These are phyloP conservation scores for Dioscorea dumetorum DNA, from an alignment of 106 monocot species.

Conservation along the genomic window DNA sequence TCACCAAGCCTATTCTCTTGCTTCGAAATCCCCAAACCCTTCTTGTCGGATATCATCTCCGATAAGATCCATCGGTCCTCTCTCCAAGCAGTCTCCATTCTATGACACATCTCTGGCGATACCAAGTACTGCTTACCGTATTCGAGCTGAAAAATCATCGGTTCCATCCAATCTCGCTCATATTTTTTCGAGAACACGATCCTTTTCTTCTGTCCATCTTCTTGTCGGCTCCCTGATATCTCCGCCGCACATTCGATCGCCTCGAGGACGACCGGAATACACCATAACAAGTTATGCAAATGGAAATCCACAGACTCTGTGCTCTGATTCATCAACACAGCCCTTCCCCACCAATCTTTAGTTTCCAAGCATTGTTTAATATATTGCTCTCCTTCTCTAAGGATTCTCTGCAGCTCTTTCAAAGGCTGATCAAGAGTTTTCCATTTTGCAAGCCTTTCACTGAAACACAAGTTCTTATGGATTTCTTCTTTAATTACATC, in stretches of 20 bases:
- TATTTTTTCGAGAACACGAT: slow-evolving; percentile 44
- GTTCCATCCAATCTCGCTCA: slow-evolving; percentile 57
- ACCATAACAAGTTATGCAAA: slow-evolving; percentile 59
- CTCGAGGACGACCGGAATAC: slow-evolving; percentile 52
- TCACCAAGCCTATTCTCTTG: slow-evolving; percentile 38
- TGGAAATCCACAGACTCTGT: slow-evolving; percentile 49
- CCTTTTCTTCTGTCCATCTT: slow-evolving; percentile 30
- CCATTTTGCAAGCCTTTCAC: slow-evolving; percentile 65
- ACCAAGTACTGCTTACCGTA: slow-evolving; percentile 40
- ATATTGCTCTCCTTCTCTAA: slow-evolving; percentile 52
- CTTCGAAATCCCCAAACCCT: slow-evolving; percentile 17
- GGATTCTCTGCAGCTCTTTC: slow-evolving; percentile 42
- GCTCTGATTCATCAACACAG: slow-evolving; percentile 28
- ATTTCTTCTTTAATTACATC: slow-evolving; percentile 39
- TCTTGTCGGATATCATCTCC: slow-evolving; percentile 30
- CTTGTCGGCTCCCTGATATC: slow-evolving; percentile 29
- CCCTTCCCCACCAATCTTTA: slow-evolving; percentile 45
- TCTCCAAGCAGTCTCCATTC: slow-evolving; percentile 25
- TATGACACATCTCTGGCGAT: slow-evolving; percentile 26
- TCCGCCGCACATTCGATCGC: slow-evolving; percentile 53
- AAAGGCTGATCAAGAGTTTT: slow-evolving; percentile 45
- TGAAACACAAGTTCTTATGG: slow-evolving; percentile 29
- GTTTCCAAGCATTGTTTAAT: slow-evolving; percentile 45
- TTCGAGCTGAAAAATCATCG: slow-evolving; percentile 37
- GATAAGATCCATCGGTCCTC: slow-evolving; percentile 58